These are phyloP conservation scores for Passiflora organensis DNA, from an alignment of 345 rosid genomes.

Conservation along the genomic window DNA sequence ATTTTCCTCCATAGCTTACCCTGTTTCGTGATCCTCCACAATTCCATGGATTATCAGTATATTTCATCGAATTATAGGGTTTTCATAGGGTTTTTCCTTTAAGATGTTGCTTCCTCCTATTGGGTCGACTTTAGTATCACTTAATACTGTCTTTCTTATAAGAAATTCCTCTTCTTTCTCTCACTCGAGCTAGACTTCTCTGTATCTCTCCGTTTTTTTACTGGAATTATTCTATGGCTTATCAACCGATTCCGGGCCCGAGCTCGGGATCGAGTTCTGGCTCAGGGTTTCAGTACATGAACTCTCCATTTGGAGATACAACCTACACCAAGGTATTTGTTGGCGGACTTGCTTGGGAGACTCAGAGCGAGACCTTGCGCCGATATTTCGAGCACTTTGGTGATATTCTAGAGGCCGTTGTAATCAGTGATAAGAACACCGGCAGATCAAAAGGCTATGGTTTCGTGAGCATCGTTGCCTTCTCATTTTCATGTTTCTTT, in stretches of 20 bases:
- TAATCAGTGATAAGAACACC: constrained; percentile 84
- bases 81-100: constrained; percentile 41
- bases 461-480: constrained; percentile 62
- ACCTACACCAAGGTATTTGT: constrained; percentile 80
- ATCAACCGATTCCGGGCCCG: constrained; percentile 25
- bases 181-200: background rate
- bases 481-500: too few relatives aligned
- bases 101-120: constrained; percentile 16
- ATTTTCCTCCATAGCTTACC: constrained; percentile 1
- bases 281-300: constrained; percentile 55
- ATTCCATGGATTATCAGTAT: constrained; percentile 30
- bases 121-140: constrained; percentile 29
- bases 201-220: too few relatives aligned
- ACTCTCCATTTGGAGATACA: constrained; percentile 88
- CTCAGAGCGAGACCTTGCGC: constrained; percentile 78
- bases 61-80: constrained; percentile 29
- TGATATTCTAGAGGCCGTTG: constrained; percentile 92
- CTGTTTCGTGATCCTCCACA: constrained; percentile 20
- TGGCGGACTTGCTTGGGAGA: constrained; percentile 95
- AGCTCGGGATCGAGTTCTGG: constrained; percentile 26
- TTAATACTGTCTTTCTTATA: constrained; percentile 5
- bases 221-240: constrained; percentile 23
- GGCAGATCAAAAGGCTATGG: constrained; percentile 99
- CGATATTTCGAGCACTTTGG: constrained; percentile 83
- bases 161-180: background rate